A percentile compares a stretch with the other conserved stretches of the same genome.
Conservation (phyloP, 768 basidiomycete genomes). For the Postia placenta region DNA sequence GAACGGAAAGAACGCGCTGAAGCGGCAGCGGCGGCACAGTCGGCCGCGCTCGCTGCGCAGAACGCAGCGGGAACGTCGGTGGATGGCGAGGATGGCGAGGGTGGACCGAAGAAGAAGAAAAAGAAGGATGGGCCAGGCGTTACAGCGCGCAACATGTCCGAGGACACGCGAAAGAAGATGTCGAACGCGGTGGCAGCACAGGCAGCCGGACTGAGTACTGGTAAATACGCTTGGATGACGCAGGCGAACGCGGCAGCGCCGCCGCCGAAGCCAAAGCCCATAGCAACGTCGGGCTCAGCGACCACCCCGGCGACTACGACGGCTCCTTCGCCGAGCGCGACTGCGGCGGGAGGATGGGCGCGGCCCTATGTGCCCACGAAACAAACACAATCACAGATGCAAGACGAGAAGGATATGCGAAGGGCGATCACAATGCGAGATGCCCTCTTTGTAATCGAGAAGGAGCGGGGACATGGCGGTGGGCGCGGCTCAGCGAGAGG, state of each 20-base stretch:
- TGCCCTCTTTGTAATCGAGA: slow-evolving; percentile 81
- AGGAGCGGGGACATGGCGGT: slow-evolving; percentile 78
- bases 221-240: slow-evolving; percentile 88
- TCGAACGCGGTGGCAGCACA: slow-evolving; percentile 85
- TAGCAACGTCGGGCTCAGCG: slow-evolving; percentile 19
- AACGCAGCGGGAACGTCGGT: slow-evolving; percentile 28
- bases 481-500: slow-evolving; percentile 71
- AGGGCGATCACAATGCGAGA: slow-evolving; percentile 66
- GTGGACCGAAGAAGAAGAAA: slow-evolving; percentile 61
- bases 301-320: slow-evolving; percentile 28
- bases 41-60: slow-evolving; percentile 54
- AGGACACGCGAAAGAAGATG: slow-evolving; percentile 89
- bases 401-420: slow-evolving; percentile 50
- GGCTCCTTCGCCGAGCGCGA: slow-evolving; percentile 18
- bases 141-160: slow-evolving; percentile 84
- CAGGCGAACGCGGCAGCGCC: slow-evolving; percentile 46
- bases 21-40: slow-evolving; percentile 63
- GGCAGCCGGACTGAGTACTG: slow-evolving; percentile 71
- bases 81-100: slow-evolving; percentile 36
- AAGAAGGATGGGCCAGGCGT: slow-evolving; percentile 82
- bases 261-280: slow-evolving; percentile 27
- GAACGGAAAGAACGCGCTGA: slow-evolving; percentile 78
- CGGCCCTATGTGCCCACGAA: slow-evolving; percentile 56
- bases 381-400: slow-evolving; percentile 26
- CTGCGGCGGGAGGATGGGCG: slow-evolving; percentile 43